phyloP scores from a whole-genome alignment of 2,329 filamentous ascomycete species.

The Spiromastix sp. region DNA sequence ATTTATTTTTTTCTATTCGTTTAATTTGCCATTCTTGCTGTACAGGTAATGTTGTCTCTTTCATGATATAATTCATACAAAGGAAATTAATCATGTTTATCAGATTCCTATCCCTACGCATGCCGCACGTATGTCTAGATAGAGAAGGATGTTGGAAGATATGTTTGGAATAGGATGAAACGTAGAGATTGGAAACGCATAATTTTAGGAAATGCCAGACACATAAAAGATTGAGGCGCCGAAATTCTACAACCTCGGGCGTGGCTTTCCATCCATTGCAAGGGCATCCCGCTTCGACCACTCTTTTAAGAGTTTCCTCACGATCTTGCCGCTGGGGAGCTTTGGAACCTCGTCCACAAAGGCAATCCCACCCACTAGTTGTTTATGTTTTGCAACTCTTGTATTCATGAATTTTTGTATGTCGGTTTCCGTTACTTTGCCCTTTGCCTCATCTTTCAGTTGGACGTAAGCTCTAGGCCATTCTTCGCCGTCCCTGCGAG shows the following conservation, averaged over 20 bases:
- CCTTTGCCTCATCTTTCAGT: slow-evolving; percentile 32
- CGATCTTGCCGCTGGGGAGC: slow-evolving; percentile 38
- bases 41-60: too few species aligned
- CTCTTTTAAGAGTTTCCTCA: slow-evolving; percentile 34
- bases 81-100: too few species aligned
- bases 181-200: too few species aligned
- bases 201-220: too few species aligned
- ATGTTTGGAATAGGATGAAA: too few species aligned
- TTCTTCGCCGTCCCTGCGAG: slow-evolving; percentile 47
- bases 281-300: slow-evolving; percentile 28
- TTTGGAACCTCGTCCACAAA: slow-evolving; percentile 38
- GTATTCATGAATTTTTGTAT: slow-evolving; percentile 32
- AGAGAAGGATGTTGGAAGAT: too few species aligned
- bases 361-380: slow-evolving; percentile 34
- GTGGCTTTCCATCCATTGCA: slow-evolving; percentile 30
- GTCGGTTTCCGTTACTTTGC: slow-evolving; percentile 33
- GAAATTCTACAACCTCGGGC: slow-evolving; percentile 10
- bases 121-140: too few species aligned
- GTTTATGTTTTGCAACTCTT: slow-evolving; percentile 35
- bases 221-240: too few species aligned
- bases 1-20: too few species aligned
- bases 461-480: slow-evolving; percentile 59
- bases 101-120: too few species aligned
- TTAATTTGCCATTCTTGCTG: too few species aligned
- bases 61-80: too few species aligned